phyloP scores from a whole-genome alignment of 192 early-diverging fungal genomes.

The Geranomyces michiganensis region DNA sequence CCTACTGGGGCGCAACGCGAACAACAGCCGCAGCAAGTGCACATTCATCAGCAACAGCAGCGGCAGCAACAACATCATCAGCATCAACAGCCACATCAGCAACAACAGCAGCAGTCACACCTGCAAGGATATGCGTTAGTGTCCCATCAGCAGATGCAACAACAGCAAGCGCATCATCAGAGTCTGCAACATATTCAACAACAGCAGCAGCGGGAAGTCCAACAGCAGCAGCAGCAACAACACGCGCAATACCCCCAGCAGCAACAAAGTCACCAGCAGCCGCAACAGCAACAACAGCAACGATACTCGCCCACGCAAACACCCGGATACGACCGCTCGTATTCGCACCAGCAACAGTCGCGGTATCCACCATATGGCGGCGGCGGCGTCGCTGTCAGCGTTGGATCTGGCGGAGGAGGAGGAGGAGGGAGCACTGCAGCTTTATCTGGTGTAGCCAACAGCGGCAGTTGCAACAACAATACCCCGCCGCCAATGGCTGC shows the following conservation, averaged over 20 bases:
- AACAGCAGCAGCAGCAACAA: conserved; percentile 6
- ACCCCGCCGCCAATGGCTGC: background rate
- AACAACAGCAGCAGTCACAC: background rate
- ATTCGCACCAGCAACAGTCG: background rate
- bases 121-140: conserved; percentile 1
- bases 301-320: background rate
- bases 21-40: background rate
- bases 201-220: conserved; percentile 15
- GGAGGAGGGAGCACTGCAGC: background rate
- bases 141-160: conserved; percentile 9
- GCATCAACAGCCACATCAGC: conserved; percentile 8
- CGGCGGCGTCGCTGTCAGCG: background rate
- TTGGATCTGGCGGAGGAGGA: too few relatives aligned
- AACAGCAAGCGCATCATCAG: conserved; percentile 2
- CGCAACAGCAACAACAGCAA: conserved; percentile 11
- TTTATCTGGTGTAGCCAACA: background rate
- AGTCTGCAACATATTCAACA: conserved; percentile 4
- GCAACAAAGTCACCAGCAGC: conserved; percentile 19
- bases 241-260: conserved; percentile 10
- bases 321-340: background rate
- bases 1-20: background rate
- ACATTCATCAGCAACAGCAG: conserved; percentile 2
- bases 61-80: conserved; percentile 9
- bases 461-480: background rate
- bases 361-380: background rate